These are phyloP conservation scores for Phytophthora palmivora DNA, from an alignment of 352 stramenopile species.

Conservation along the genomic window DNA sequence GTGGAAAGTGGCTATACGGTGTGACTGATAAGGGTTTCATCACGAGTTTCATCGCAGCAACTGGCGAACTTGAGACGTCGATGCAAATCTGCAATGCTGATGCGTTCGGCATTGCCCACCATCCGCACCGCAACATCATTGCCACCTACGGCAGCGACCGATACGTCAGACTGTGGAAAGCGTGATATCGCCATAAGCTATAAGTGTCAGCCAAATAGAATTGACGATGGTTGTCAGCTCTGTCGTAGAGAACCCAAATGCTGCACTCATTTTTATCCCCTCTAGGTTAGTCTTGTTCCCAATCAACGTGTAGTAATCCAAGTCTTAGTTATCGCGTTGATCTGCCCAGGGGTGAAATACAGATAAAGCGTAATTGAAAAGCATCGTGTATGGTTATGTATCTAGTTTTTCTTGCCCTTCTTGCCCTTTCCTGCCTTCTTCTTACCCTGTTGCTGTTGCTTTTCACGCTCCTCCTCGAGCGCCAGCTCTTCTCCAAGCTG, in stretches of 20 bases:
- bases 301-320: too few species aligned
- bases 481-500: slow-evolving; percentile 84
- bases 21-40: slow-evolving; percentile 89
- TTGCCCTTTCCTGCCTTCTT: slow-evolving; percentile 57
- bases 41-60: slow-evolving; percentile 68
- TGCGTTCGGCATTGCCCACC: slow-evolving; percentile 82
- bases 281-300: too few species aligned
- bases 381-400: slow-evolving; percentile 20
- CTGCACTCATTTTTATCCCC: too few species aligned
- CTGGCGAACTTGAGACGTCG: slow-evolving; percentile 66
- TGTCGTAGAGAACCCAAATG: not conserved
- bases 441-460: slow-evolving; percentile 49
- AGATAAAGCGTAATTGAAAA: slow-evolving; percentile 9
- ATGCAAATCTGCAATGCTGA: slow-evolving; percentile 88
- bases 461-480: slow-evolving; percentile 71
- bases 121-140: slow-evolving; percentile 90
- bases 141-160: slow-evolving; percentile 90
- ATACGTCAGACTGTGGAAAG: slow-evolving; percentile 86
- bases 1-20: slow-evolving; percentile 87
- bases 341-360: not conserved
- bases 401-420: slow-evolving; percentile 51
- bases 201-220: slow-evolving; percentile 13
- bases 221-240: not conserved
- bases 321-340: too few species aligned
- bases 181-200: slow-evolving; percentile 38